Evolutionary conservation across 1,284 basidiomycete genomes (phyloP).

Genomic region (Rugosomyces carneus): DNA sequence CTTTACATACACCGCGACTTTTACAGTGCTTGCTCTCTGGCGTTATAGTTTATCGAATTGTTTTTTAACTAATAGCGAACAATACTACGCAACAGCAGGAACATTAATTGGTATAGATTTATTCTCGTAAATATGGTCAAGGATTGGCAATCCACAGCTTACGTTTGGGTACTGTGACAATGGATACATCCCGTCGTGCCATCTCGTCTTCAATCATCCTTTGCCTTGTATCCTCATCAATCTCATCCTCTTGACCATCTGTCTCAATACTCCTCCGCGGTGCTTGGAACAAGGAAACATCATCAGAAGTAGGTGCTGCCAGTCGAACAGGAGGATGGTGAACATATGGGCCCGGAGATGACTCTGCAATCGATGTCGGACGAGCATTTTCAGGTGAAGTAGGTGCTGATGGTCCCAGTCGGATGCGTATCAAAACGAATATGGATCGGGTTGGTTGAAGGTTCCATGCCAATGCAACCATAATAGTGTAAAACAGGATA

Average conservation of each 20-base stretch:
- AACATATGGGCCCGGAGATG: slow-evolving; percentile 50
- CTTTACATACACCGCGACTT: slow-evolving; percentile 3
- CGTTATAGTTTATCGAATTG: slow-evolving; percentile 5
- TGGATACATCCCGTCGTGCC: slow-evolving; percentile 69
- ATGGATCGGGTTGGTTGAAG: slow-evolving; percentile 53
- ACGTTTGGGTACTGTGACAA: slow-evolving; percentile 73
- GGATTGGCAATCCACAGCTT: slow-evolving; percentile 69
- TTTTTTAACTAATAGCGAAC: slow-evolving; percentile 12
- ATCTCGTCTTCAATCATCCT: slow-evolving; percentile 74
- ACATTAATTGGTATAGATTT: slow-evolving; percentile 5
- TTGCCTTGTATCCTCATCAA: slow-evolving; percentile 67
- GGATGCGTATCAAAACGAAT: slow-evolving; percentile 43
- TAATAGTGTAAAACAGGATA: slow-evolving; percentile 45
- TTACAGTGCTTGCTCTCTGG: not conserved
- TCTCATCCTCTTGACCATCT: slow-evolving; percentile 61
- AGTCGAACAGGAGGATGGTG: slow-evolving; percentile 54
- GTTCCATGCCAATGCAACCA: slow-evolving; percentile 51
- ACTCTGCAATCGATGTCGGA: slow-evolving; percentile 43
- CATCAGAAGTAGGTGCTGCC: slow-evolving; percentile 32
- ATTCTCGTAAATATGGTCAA: slow-evolving; percentile 20
- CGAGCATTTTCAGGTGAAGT: slow-evolving; percentile 20
- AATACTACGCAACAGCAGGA: slow-evolving; percentile 8
- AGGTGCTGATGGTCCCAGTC: slow-evolving; percentile 34
- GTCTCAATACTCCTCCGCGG: slow-evolving; percentile 40
- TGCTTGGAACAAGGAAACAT: slow-evolving; percentile 35